phyloP scores from a whole-genome alignment of 768 basidiomycete genomes.

The Tubosaeta sp. region DNA sequence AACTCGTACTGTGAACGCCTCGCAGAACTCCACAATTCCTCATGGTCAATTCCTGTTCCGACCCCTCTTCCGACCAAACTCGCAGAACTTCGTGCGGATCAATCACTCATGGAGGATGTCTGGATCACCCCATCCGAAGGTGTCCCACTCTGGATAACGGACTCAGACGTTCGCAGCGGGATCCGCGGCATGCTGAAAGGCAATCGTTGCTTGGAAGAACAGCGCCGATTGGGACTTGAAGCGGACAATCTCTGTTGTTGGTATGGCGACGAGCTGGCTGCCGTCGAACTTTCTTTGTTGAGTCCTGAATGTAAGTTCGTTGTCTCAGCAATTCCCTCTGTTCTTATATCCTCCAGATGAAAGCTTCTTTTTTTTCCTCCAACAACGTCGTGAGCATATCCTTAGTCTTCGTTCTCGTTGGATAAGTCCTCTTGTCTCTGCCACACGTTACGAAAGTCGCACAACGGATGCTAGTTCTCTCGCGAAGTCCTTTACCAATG shows the following conservation, averaged over 20 bases:
- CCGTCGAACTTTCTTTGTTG: conserved; percentile 17
- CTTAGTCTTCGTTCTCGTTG: neutral
- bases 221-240: neutral
- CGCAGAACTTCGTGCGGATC: conserved; percentile 3
- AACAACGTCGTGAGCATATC: neutral
- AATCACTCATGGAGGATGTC: conserved; percentile 34
- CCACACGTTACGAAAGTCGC: neutral
- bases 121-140: neutral
- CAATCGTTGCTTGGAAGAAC: neutral
- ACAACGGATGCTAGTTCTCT: too few species aligned
- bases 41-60: conserved; percentile 32
- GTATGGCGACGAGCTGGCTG: conserved; percentile 29
- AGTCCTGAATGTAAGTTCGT: conserved; percentile 9
- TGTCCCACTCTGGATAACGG: neutral
- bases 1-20: conserved; percentile 28
- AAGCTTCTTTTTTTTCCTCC: neutral
- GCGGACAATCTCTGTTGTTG: conserved; percentile 33
- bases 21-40: conserved; percentile 9
- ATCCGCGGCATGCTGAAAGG: neutral
- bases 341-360: neutral
- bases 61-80: conserved; percentile 30
- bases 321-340: neutral
- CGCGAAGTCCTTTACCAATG: too few species aligned
- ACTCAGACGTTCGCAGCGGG: neutral
- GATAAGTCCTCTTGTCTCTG: neutral